Percentiles rank a stretch among this genome's conserved stretches.
Conservation (phyloP, 306 rosid species). For the Senna siamea region DNA sequence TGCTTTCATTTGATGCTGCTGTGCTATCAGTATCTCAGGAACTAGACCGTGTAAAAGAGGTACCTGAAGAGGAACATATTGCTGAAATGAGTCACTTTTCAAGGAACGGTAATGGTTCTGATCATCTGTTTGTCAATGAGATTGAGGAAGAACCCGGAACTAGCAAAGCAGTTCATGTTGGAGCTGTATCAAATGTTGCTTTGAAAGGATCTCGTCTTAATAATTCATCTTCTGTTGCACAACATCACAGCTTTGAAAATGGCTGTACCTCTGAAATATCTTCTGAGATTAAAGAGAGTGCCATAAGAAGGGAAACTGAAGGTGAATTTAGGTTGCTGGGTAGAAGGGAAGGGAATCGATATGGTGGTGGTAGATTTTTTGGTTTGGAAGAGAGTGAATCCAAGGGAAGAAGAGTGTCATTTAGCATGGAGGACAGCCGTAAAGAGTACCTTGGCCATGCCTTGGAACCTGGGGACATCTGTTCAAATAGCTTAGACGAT, state of each 20-base stretch:
- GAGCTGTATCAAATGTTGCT: slow-evolving; percentile 39
- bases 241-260: slow-evolving; percentile 56
- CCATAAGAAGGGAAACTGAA: slow-evolving; percentile 96
- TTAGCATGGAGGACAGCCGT: slow-evolving; percentile 72
- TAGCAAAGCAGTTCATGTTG: slow-evolving; percentile 42
- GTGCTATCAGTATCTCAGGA: slow-evolving; percentile 81
- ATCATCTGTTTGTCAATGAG: slow-evolving; percentile 48
- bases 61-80: slow-evolving; percentile 64
- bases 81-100: slow-evolving; percentile 47
- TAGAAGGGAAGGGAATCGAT: slow-evolving; percentile 75
- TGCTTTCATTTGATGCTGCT: slow-evolving; percentile 91
- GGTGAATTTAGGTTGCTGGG: slow-evolving; percentile 91
- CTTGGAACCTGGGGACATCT: slow-evolving; percentile 65
- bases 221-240: slow-evolving; percentile 47
- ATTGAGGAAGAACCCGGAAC: slow-evolving; percentile 64
- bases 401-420: slow-evolving; percentile 80
- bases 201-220: slow-evolving; percentile 51
- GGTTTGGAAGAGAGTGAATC: slow-evolving; percentile 78
- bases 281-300: slow-evolving; percentile 75
- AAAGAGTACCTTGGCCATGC: slow-evolving; percentile 56
- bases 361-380: slow-evolving; percentile 70
- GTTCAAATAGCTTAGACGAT: slow-evolving; percentile 69
- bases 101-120: slow-evolving; percentile 47
- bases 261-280: slow-evolving; percentile 60
- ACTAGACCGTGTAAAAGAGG: slow-evolving; percentile 73